Conservation (phyloP, 1,139 yeast species). For the Kurtzmaniella quercitrusa region DNA sequence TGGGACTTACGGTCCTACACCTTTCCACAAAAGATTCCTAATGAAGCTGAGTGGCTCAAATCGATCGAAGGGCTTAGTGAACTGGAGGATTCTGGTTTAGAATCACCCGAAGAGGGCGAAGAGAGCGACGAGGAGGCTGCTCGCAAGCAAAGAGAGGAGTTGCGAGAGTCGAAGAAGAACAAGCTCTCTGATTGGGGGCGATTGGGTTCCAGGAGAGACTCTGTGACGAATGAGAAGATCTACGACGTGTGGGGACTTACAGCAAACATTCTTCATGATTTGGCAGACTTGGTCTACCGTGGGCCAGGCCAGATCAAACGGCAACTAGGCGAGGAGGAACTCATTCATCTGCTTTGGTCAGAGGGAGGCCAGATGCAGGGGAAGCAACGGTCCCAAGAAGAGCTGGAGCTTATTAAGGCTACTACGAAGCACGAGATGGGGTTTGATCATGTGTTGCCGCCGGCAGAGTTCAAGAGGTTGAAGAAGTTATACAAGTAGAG, state of each 20-base stretch:
- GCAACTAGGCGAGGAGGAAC: constrained; percentile 60
- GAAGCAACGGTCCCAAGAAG: constrained; percentile 30
- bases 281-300: constrained; percentile 56
- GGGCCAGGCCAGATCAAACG: constrained; percentile 8
- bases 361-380: constrained; percentile 45
- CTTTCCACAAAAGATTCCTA: constrained; percentile 50
- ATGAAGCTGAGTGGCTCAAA: constrained; percentile 62
- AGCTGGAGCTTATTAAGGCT: constrained; percentile 32
- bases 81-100: constrained; percentile 4
- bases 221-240: constrained; percentile 36
- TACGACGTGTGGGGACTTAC: constrained; percentile 91
- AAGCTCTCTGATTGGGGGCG: constrained; percentile 35
- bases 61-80: constrained; percentile 44
- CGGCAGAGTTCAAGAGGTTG: constrained; percentile 39
- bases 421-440: constrained; percentile 29
- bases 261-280: constrained; percentile 77
- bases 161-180: constrained; percentile 10
- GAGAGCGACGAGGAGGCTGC: constrained; percentile 13
- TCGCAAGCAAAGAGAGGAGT: constrained; percentile 3
- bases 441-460: constrained; percentile 48
- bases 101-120: not conserved
- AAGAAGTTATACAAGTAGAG: constrained; percentile 37
- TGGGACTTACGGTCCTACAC: constrained; percentile 62
- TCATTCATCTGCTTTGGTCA: constrained; percentile 52
- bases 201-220: constrained; percentile 36